These are phyloP conservation scores for Volvox carteri DNA, from an alignment of 163 green algal species.

Conservation along the genomic window DNA sequence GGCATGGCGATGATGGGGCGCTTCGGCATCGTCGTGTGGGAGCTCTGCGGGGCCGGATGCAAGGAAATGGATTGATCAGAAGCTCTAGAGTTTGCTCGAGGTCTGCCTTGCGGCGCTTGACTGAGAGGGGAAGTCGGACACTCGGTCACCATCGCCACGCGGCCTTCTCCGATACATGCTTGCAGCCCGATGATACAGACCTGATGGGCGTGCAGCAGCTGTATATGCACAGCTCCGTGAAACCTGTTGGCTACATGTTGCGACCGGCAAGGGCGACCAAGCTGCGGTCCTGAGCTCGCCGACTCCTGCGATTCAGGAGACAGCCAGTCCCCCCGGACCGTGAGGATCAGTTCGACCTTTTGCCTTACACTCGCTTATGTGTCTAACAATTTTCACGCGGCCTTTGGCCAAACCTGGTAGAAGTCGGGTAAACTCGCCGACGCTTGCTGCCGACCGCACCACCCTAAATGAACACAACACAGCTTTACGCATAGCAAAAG, in stretches of 20 bases:
- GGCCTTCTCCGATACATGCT: not conserved
- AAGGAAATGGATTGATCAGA: too few relatives aligned
- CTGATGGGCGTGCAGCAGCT: not conserved
- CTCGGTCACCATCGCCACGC: not conserved
- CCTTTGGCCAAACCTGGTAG: conserved; percentile 2
- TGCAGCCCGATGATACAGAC: not conserved
- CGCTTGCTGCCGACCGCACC: conserved; percentile 3
- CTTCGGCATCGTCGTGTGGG: not conserved
- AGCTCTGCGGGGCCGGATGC: conserved; percentile 1
- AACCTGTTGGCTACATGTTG: not conserved
- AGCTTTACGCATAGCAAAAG: not conserved
- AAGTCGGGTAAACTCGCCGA: not conserved
- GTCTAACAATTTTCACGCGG: too few relatives aligned
- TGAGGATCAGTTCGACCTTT: too few relatives aligned
- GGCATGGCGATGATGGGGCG: conserved; percentile 16
- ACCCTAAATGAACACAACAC: not conserved
- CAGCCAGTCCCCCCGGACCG: too few relatives aligned
- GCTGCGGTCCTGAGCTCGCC: not conserved
- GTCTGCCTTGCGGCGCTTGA: not conserved
- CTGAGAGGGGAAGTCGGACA: not conserved
- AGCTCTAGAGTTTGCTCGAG: too few relatives aligned
- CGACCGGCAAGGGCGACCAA: not conserved
- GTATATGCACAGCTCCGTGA: not conserved
- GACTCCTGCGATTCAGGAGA: not conserved
- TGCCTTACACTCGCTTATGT: too few relatives aligned